A percentile compares a stretch with the other conserved stretches of the same genome.
phyloP scores from a whole-genome alignment of 2,329 filamentous ascomycete genomes.

The Ceratocystis alfenasii region DNA sequence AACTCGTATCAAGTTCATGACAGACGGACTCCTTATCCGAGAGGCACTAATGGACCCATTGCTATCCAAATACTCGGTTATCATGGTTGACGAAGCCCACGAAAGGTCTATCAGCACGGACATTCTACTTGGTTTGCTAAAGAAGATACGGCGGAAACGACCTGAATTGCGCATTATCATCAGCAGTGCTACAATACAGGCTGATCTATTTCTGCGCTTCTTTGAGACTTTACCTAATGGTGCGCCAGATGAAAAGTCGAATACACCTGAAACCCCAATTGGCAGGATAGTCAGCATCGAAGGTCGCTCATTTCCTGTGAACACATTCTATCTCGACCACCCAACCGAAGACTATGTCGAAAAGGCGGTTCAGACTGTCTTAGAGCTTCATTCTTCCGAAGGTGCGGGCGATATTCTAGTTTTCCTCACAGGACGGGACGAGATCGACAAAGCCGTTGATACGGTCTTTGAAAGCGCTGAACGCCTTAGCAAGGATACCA shows the following conservation, averaged over 20 bases:
- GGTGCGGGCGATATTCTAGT: slow-evolving; percentile 75
- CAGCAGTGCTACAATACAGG: slow-evolving; percentile 86
- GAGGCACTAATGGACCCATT: slow-evolving; percentile 90
- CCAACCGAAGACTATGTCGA: slow-evolving; percentile 81
- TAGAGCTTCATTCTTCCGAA: slow-evolving; percentile 77
- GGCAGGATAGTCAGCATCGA: slow-evolving; percentile 46
- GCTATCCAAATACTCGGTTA: slow-evolving; percentile 79
- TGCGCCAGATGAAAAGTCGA: not conserved
- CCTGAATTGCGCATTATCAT: slow-evolving; percentile 77
- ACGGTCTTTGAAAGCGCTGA: slow-evolving; percentile 20
- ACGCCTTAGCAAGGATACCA: slow-evolving; percentile 32
- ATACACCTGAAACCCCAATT: not conserved
- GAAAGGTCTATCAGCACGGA: slow-evolving; percentile 89
- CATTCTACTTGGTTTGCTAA: slow-evolving; percentile 75
- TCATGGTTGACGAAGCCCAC: slow-evolving; percentile 97
- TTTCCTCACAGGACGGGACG: slow-evolving; percentile 84
- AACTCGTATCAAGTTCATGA: slow-evolving; percentile 89
- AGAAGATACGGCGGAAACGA: slow-evolving; percentile 73
- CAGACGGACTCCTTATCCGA: slow-evolving; percentile 78
- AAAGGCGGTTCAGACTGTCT: slow-evolving; percentile 65
- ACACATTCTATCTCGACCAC: slow-evolving; percentile 65
- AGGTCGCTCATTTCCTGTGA: slow-evolving; percentile 78
- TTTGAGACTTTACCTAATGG: slow-evolving; percentile 38
- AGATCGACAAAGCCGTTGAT: slow-evolving; percentile 53
- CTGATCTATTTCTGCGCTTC: slow-evolving; percentile 71